Conservation (phyloP, 805 yeast species). For the Wickerhamiella vanderwaltii region DNA sequence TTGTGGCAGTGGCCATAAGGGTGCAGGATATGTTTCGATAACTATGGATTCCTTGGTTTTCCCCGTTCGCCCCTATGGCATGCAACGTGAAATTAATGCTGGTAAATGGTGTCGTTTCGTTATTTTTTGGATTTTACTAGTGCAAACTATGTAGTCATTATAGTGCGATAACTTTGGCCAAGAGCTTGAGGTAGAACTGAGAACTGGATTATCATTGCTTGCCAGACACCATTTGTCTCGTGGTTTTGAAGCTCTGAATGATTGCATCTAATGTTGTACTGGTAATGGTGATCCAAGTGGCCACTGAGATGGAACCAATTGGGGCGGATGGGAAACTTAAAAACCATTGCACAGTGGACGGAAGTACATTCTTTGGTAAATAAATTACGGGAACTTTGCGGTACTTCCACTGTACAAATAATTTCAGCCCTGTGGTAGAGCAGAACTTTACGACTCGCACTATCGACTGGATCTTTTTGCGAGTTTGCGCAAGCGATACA, state of each 20-base stretch:
- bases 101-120: too few species aligned
- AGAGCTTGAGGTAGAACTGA: too few species aligned
- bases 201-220: too few species aligned
- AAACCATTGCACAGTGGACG: constrained; percentile 41
- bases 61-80: too few species aligned
- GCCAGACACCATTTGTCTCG: too few species aligned
- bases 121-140: too few species aligned
- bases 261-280: neutral
- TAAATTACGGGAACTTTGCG: constrained; percentile 45
- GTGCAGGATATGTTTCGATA: too few species aligned
- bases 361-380: constrained; percentile 47
- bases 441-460: constrained; percentile 31
- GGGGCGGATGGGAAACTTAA: constrained; percentile 56
- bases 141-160: too few species aligned
- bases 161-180: too few species aligned
- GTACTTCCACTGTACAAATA: constrained; percentile 40
- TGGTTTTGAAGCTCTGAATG: neutral
- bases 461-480: constrained; percentile 27
- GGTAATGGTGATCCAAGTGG: constrained; percentile 36
- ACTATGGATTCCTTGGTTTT: too few species aligned
- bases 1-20: too few species aligned
- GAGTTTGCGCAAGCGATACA: constrained; percentile 30
- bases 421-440: constrained; percentile 31
- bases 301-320: constrained; percentile 48
- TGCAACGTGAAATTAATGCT: too few species aligned